Conservation (phyloP, 2,329 filamentous ascomycete species). For the Curvularia sp. region DNA sequence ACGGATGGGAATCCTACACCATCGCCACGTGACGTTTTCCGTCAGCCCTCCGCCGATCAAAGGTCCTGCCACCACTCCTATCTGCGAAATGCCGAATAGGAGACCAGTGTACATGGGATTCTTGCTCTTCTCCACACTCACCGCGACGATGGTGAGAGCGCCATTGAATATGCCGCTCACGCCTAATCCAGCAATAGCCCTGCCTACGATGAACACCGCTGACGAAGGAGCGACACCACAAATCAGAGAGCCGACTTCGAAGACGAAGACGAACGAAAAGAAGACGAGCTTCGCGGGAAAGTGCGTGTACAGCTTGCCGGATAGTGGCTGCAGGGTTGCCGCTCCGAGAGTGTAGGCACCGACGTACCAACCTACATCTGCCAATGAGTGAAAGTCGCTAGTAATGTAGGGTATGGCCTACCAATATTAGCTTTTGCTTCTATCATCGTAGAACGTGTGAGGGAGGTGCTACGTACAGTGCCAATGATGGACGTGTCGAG, state of each 20-base stretch:
- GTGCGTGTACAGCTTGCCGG: slow-evolving; percentile 34
- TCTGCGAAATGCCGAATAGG: slow-evolving; percentile 40
- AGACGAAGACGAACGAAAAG: slow-evolving; percentile 22
- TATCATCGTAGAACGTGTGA: slow-evolving; percentile 4
- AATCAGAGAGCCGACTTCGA: neutral
- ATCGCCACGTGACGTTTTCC: slow-evolving; percentile 50
- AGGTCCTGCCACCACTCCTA: slow-evolving; percentile 50
- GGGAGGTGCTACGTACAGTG: neutral
- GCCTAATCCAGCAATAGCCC: no score
- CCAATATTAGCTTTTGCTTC: neutral
- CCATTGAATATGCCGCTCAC: no score
- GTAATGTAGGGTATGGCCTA: neutral
- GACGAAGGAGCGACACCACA: neutral
- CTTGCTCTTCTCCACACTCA: neutral
- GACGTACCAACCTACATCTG: slow-evolving; percentile 26
- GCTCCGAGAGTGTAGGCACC: neutral
- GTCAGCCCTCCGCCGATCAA: slow-evolving; percentile 55
- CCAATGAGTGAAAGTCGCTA: slow-evolving; percentile 28
- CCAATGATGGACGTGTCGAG: neutral
- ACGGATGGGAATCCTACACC: slow-evolving; percentile 38
- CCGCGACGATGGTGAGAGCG: no score
- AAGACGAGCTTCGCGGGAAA: slow-evolving; percentile 32
- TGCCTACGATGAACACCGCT: neutral
- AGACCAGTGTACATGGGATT: slow-evolving; percentile 12
- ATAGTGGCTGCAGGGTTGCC: slow-evolving; percentile 31